Base-by-base conservation (phyloP, 768 basidiomycete genomes). In the Pleurotus tuber-regium region DNA sequence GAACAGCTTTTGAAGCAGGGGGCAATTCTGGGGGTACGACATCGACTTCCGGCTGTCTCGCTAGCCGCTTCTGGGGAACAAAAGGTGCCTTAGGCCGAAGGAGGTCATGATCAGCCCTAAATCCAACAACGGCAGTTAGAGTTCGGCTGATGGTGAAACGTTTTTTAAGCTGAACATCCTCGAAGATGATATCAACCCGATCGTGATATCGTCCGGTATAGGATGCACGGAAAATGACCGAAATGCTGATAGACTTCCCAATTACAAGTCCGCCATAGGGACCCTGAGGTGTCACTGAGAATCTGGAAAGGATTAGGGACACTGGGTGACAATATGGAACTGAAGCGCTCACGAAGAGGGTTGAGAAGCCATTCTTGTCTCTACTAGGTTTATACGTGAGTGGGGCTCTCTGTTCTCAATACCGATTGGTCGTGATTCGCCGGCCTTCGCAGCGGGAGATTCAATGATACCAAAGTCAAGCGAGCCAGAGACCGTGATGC, bases 381-480 rank as follows among this genome's bases (percentile, higher is more conserved):
- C 59, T 25, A 63, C 39, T 10, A 74, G 58, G 2, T 50, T 55
- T 0, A 67, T 61, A 28, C 59, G 67, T 2, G 66, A 70, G n/a
- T 48, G 57, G 1, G 67, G 67, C 3, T 65, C 56, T 4, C 60
- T 61, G 7, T 66, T 69, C 18, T 59, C 59, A 48, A 74, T 64
- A 0, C 53, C 57, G 9, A 57, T 59, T 1, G 50, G 50, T 4
- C 52, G 33, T 2, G 43, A 48, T 2, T 59, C 44, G 4, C 71
- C 71, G 8, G 21, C 43, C 9, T 51, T 40, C 1, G 70, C 72
- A 12, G 58, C 60, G 0, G 52, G 51, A 4, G 65, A 60, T n/a
- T 78, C 74, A 3, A 85, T 59, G 33, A 84, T 65, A 3, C 72
- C 81, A 43, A 85, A 78, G 57, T 86, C 73, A 11, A 79, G 60